A percentile compares a stretch with the other conserved stretches of the same genome.
These are phyloP conservation scores for Maudiozyma saulgeensis DNA, from an alignment of 805 yeast species.

Conservation along the genomic window DNA sequence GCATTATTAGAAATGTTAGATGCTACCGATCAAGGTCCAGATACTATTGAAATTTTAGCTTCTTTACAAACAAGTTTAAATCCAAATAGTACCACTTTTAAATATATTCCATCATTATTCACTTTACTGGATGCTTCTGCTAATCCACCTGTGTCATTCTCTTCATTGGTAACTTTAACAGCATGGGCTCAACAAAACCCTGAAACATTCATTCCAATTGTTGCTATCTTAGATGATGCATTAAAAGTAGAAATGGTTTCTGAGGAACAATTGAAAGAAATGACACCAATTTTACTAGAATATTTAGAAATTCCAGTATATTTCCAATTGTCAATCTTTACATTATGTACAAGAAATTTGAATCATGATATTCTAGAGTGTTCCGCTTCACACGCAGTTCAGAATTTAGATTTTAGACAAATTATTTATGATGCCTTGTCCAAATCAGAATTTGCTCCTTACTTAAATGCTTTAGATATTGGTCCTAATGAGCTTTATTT, in stretches of 20 bases:
- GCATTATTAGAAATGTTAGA: conserved; percentile 16
- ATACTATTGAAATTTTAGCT: conserved; percentile 10
- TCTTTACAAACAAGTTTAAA: conserved; percentile 11
- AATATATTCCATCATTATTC: conserved; percentile 18
- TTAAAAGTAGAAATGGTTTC: conserved; percentile 11
- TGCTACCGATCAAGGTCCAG: conserved; percentile 15
- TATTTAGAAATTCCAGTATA: conserved; percentile 21
- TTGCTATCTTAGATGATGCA: conserved; percentile 16
- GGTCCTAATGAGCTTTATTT: conserved; percentile 20
- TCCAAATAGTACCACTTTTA: conserved; percentile 10
- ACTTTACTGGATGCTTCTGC: conserved; percentile 15
- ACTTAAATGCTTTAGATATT: conserved; percentile 22
- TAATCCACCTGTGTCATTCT: conserved; percentile 17
- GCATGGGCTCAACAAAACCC: conserved; percentile 22
- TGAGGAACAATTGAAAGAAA: conserved; percentile 11
- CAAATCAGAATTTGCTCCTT: conserved; percentile 26
- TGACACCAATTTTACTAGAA: conserved; percentile 21
- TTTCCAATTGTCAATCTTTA: conserved; percentile 24
- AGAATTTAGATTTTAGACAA: conserved; percentile 23
- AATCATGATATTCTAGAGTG: conserved; percentile 19
- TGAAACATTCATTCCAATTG: conserved; percentile 17
- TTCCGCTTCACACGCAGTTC: conserved; percentile 26
- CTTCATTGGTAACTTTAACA: conserved; percentile 16
- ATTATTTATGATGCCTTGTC: conserved; percentile 24
- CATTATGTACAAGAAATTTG: conserved; percentile 21